These are phyloP conservation scores for Maudiozyma serrabonitensis DNA, from an alignment of 805 yeast species.

Conservation along the genomic window DNA sequence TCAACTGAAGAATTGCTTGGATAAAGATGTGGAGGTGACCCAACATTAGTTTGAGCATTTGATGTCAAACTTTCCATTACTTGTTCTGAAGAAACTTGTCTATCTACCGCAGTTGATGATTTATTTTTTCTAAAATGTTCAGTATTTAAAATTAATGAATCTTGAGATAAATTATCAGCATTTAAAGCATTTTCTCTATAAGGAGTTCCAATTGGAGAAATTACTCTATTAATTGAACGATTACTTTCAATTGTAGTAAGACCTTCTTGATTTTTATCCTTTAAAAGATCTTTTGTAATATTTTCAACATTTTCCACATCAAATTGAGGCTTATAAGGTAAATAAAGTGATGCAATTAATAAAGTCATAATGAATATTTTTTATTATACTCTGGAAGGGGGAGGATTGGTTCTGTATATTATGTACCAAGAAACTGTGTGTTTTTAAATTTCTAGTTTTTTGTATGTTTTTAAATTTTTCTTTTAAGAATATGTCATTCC, in stretches of 20 bases:
- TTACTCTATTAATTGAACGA: background rate
- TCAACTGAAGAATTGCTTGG: slow-evolving; percentile 34
- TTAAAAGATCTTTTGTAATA: background rate
- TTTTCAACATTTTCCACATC: slow-evolving; percentile 23
- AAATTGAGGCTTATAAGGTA: slow-evolving; percentile 62
- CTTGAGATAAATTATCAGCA: slow-evolving; percentile 2
- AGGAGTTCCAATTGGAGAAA: slow-evolving; percentile 1
- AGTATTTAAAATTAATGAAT: slow-evolving; percentile 3
- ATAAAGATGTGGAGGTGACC: background rate
- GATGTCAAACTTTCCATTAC: slow-evolving; percentile 29
- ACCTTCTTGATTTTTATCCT: background rate
- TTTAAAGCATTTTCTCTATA: background rate
- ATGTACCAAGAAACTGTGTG: background rate
- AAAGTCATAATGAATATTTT: slow-evolving; percentile 38
- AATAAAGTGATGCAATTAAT: slow-evolving; percentile 59
- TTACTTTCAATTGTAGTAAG: background rate
- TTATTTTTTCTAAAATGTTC: slow-evolving; percentile 3
- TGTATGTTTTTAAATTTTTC: background rate
- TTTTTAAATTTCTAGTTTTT: background rate
- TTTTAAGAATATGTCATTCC: too few species aligned
- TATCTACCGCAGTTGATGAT: slow-evolving; percentile 7
- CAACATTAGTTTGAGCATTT: slow-evolving; percentile 18
- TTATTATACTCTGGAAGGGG: background rate
- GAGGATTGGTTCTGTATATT: too few species aligned
- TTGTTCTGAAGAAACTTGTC: slow-evolving; percentile 21